Evolutionary conservation across 2,329 filamentous ascomycete species (phyloP), one percentile per base, ranked within the genome.

Genomic region (Achaetomium macrosporum): DNA sequence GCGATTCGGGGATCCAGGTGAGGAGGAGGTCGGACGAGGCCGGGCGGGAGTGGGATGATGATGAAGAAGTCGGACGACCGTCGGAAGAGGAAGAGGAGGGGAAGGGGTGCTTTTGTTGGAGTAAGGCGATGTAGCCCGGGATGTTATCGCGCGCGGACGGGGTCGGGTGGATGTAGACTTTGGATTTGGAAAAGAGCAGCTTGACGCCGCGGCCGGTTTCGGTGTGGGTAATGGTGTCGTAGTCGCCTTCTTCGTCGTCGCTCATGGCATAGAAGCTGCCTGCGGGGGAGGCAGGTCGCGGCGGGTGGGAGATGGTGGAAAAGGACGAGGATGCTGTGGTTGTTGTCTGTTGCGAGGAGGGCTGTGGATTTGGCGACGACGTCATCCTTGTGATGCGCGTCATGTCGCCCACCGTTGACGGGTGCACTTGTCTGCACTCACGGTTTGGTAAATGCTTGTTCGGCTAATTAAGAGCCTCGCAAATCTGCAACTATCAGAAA

Each of bases 161-260:
- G 1, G 90, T 90, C 1, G 93, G 93, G 69, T 99, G 93, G 41
- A 99, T 85, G 67, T 97, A 99, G 68, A 99, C 93, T 86, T 91
- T 99, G 85, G 90, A 96, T 74, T 99, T 99, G 17, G 90, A 92
- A 65, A 87, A 96, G 13, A 99, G 76, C 31, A 99, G 76, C 72
- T 97, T 99, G 42, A 99, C 93, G 1, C 92, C 93, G 59, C 82
- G 82, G 0, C 88, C 87, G 2, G 83, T 83, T 60, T 81, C 82
- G 4, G 83, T 81, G 65, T 95, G 88, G 5, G 89, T 87, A 64
- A 99, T 90, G 16, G 90, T 97, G 68, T 95, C 88, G 73, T 99
- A 99, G 42, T 88, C 93, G 61, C 87, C 88, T 71, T 97, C 93
- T 59, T 96, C 91, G 65, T 96, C 90, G 74, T 99, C 95, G 70